phyloP scores from a whole-genome alignment of 306 rosid species.

The Neltuma alba region DNA sequence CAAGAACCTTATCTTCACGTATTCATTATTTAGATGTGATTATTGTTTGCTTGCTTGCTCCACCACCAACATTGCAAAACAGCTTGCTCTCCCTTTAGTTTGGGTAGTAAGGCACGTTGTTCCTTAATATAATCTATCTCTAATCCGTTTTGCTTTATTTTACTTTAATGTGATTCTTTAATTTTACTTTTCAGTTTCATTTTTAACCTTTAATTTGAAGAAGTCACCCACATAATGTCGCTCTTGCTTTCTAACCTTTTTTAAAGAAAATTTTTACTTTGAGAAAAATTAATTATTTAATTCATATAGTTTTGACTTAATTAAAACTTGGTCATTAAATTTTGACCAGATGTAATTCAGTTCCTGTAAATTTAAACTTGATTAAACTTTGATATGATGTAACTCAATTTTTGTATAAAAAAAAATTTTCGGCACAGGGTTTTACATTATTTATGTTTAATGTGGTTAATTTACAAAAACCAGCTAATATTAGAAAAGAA shows the following conservation, averaged over 20 bases:
- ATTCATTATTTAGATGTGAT: not conserved
- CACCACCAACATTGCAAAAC: not conserved
- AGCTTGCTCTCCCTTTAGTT: not conserved
- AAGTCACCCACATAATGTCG: not conserved
- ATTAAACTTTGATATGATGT: too few species aligned
- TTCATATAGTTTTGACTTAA: too few species aligned
- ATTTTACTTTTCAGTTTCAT: not conserved
- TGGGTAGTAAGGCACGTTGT: not conserved
- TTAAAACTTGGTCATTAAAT: too few species aligned
- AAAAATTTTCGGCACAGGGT: too few species aligned
- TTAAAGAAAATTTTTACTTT: too few species aligned
- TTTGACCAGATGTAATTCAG: too few species aligned
- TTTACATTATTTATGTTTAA: too few species aligned
- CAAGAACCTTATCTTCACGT: not conserved
- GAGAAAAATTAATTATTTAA: too few species aligned
- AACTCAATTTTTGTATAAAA: too few species aligned
- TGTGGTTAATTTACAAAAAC: too few species aligned
- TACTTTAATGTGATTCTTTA: not conserved
- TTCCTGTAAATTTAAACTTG: too few species aligned
- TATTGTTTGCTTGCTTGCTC: not conserved
- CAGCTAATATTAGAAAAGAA: not conserved
- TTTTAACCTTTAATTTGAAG: not conserved
- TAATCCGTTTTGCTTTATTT: not conserved
- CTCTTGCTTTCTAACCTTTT: not conserved
- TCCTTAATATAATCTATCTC: not conserved